Percentiles rank a stretch among this genome's conserved stretches.
These are phyloP conservation scores for Solanum tarijense DNA, from an alignment of 257 asterid genomes.

Conservation along the genomic window DNA sequence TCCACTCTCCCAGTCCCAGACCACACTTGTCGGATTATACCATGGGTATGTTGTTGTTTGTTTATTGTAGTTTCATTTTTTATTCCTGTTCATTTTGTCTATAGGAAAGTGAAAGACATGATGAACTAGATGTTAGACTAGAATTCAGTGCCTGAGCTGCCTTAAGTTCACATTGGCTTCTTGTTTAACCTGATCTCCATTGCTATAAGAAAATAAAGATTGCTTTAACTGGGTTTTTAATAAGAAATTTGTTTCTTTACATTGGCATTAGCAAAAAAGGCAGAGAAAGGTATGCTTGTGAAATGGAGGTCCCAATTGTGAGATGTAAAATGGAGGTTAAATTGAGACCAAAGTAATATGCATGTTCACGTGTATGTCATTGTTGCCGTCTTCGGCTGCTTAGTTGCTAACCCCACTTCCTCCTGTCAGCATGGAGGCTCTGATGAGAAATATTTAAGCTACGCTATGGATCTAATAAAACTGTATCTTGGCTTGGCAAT, in stretches of 20 bases:
- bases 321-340: not conserved
- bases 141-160: not conserved
- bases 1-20: no score
- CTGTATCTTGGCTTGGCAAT: constrained; percentile 1
- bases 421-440: not conserved
- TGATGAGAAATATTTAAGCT: not conserved
- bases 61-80: no score
- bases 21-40: no score
- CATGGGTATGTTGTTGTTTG: no score
- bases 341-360: not conserved
- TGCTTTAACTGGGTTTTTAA: not conserved
- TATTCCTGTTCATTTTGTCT: no score
- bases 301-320: not conserved
- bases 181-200: not conserved
- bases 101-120: no score
- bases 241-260: not conserved
- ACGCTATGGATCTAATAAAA: not conserved
- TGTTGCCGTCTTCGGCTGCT: not conserved
- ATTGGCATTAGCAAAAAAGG: not conserved
- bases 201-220: not conserved
- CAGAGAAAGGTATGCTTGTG: not conserved
- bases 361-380: not conserved
- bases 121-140: no score
- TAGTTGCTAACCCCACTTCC: not conserved
- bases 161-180: not conserved